Percentiles rank a stretch among this genome's conserved stretches.
Evolutionary conservation across 345 rosid species (phyloP).

Genomic region (Gossypium rotundifolium): DNA sequence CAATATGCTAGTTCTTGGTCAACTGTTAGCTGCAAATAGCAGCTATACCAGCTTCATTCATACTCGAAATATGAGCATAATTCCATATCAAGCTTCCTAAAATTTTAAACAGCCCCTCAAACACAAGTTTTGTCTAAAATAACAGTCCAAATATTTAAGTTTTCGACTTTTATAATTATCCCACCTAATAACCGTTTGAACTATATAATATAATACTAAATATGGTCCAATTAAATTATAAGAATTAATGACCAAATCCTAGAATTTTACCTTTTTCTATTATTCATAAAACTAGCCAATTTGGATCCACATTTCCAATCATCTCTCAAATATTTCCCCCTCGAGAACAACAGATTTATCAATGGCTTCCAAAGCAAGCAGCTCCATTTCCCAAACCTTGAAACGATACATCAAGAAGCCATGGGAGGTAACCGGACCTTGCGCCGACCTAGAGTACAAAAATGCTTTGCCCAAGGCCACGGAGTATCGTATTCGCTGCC

Average conservation of each 20-base stretch:
- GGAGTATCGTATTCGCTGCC: conserved; percentile 72
- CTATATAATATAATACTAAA: too few species aligned
- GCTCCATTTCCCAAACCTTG: conserved; percentile 55
- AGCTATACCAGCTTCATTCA: too few species aligned
- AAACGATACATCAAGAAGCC: conserved; percentile 78
- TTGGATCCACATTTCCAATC: not conserved
- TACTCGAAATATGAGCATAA: too few species aligned
- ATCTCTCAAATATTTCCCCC: conserved; percentile 5
- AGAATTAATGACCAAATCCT: too few species aligned
- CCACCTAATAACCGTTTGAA: too few species aligned
- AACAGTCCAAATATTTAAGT: too few species aligned
- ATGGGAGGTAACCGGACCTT: conserved; percentile 93
- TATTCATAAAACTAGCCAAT: not conserved
- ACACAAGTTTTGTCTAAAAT: too few species aligned
- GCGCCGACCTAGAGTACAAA: conserved; percentile 77
- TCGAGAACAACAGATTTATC: conserved; percentile 22
- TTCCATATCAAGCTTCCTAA: too few species aligned
- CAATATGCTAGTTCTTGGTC: not conserved
- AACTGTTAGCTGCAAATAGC: not conserved
- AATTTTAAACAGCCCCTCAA: too few species aligned
- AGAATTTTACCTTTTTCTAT: too few species aligned
- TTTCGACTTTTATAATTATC: too few species aligned
- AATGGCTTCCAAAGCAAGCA: conserved; percentile 28
- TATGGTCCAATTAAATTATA: too few species aligned
- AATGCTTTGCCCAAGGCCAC: conserved; percentile 48